phyloP scores from a whole-genome alignment of 139 green algal genomes.

The Asterochloris erici region DNA sequence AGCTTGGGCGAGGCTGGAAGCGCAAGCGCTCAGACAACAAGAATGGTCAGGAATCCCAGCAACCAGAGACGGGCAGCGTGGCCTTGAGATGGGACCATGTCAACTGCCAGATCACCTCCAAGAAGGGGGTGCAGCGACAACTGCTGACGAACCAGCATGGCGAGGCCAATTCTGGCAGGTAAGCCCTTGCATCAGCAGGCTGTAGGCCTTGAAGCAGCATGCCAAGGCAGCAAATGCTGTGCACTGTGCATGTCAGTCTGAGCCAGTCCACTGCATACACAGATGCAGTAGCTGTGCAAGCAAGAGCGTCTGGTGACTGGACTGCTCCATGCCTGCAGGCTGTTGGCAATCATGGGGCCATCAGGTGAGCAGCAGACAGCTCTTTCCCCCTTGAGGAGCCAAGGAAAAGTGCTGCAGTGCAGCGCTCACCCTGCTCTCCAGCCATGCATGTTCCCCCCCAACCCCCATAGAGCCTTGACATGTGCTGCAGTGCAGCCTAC shows the following conservation, averaged over 20 bases:
- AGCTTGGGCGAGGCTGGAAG: no score
- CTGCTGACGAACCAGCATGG: background rate
- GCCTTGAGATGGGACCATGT: conserved; percentile 3
- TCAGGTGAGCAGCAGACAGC: background rate
- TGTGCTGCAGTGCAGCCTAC: no score
- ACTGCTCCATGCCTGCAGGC: background rate
- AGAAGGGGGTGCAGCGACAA: background rate
- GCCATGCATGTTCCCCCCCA: no score
- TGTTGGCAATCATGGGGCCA: conserved; percentile 54
- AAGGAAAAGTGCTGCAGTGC: background rate
- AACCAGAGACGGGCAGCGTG: background rate
- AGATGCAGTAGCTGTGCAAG: background rate
- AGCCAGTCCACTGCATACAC: background rate
- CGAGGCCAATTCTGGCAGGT: conserved; percentile 1
- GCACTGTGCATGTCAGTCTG: background rate
- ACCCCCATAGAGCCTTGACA: no score
- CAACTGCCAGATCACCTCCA: conserved; percentile 12
- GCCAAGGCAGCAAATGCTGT: background rate
- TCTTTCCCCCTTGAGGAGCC: background rate
- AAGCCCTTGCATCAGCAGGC: background rate
- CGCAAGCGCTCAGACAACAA: no score
- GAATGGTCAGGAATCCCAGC: no score
- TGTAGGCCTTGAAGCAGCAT: background rate
- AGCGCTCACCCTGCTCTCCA: no score
- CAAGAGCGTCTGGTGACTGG: background rate